Evolutionary conservation across 768 basidiomycete genomes (phyloP).

Genomic region (Mycena metata): DNA sequence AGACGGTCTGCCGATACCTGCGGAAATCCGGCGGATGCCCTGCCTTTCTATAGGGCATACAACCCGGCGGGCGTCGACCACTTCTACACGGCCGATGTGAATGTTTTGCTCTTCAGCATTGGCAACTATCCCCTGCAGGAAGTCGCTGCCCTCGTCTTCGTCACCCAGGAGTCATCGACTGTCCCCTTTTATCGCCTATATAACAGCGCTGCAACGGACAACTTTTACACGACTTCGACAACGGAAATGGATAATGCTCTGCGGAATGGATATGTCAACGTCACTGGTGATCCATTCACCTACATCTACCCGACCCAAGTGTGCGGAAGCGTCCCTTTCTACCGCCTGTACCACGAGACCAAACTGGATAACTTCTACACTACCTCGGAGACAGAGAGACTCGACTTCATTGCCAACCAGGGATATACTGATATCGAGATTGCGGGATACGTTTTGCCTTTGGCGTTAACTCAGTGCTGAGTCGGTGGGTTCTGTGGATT

Average conservation of each 20-base stretch:
- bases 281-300: too few relatives aligned
- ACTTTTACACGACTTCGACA: constrained; percentile 39
- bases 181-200: constrained; percentile 40
- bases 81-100: neutral
- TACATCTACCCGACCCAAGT: too few relatives aligned
- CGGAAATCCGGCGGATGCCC: too few relatives aligned
- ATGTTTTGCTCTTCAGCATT: neutral
- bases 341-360: too few relatives aligned
- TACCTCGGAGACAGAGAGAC: too few relatives aligned
- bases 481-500: too few relatives aligned
- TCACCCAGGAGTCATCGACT: constrained; percentile 22
- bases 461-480: too few relatives aligned
- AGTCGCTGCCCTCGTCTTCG: constrained; percentile 9
- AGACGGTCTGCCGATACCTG: constrained; percentile 1
- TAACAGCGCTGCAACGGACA: constrained; percentile 27
- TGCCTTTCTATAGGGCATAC: neutral
- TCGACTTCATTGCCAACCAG: too few relatives aligned
- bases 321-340: too few relatives aligned
- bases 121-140: neutral
- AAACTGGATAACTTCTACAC: too few relatives aligned
- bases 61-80: constrained; percentile 1
- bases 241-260: constrained; percentile 35
- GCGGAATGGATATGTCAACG: constrained; percentile 25
- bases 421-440: too few relatives aligned
- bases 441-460: too few relatives aligned